phyloP scores from a whole-genome alignment of 768 basidiomycete genomes.

The Coprinellus micaceus region DNA sequence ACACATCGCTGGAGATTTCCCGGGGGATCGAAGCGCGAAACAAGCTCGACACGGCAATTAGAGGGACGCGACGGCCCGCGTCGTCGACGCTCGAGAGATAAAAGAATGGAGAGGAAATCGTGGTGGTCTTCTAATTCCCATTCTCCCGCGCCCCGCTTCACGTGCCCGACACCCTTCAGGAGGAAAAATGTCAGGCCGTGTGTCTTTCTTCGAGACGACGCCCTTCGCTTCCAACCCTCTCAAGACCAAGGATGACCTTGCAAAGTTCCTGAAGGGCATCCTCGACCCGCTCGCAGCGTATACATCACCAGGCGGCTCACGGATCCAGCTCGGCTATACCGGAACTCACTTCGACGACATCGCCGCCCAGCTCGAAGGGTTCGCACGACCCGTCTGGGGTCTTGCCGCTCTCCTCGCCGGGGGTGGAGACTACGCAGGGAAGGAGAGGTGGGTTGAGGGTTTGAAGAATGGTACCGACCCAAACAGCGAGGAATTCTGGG shows the following conservation, averaged over 20 bases:
- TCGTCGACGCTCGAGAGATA: too few relatives aligned
- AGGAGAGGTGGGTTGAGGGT: constrained; percentile 60
- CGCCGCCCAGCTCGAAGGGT: constrained; percentile 73
- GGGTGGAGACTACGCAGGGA: constrained; percentile 56
- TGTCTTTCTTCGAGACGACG: constrained; percentile 33
- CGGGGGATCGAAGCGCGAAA: too few relatives aligned
- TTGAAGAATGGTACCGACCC: constrained; percentile 70
- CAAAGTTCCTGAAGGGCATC: constrained; percentile 49
- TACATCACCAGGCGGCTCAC: constrained; percentile 71
- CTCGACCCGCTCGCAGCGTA: constrained; percentile 65
- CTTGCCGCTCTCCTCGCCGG: constrained; percentile 63
- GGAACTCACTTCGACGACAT: constrained; percentile 72
- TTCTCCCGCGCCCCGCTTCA: too few relatives aligned
- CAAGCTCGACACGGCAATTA: too few relatives aligned
- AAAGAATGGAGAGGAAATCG: too few relatives aligned
- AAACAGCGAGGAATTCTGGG: constrained; percentile 68
- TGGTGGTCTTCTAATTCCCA: too few relatives aligned
- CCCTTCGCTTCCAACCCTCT: constrained; percentile 59
- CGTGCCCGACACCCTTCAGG: too few relatives aligned
- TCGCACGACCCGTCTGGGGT: constrained; percentile 76
- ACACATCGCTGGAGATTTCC: too few relatives aligned
- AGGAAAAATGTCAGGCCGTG: constrained; percentile 19
- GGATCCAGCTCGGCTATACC: constrained; percentile 64
- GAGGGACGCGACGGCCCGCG: too few relatives aligned
- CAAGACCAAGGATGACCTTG: constrained; percentile 56